A percentile compares a stretch with the other conserved stretches of the same genome.
phyloP scores from a whole-genome alignment of 1,139 yeast species.

The Geotrichum klebahnii region DNA sequence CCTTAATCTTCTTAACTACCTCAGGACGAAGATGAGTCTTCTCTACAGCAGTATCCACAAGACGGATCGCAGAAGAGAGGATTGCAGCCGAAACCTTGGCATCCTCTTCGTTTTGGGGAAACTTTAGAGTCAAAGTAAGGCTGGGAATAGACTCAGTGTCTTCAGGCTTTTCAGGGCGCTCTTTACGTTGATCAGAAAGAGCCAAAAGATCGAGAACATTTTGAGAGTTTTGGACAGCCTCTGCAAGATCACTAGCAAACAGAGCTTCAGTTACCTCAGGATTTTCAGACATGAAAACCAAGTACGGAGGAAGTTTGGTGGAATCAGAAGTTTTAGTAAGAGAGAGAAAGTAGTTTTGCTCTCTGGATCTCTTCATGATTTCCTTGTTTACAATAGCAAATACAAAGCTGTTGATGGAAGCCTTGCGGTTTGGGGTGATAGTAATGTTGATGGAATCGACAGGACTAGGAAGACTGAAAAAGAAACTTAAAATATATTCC shows the following conservation, averaged over 20 bases:
- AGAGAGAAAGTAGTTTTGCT: conserved; percentile 72
- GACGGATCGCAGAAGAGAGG: conserved; percentile 49
- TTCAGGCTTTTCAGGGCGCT: conserved; percentile 53
- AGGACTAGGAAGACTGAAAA: conserved; percentile 50
- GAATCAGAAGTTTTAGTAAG: conserved; percentile 78
- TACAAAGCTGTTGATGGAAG: conserved; percentile 57
- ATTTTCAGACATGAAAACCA: conserved; percentile 86
- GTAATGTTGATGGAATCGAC: conserved; percentile 47
- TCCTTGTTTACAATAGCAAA: conserved; percentile 82
- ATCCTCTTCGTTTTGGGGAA: conserved; percentile 48
- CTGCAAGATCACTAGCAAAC: conserved; percentile 50
- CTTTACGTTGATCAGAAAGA: conserved; percentile 74
- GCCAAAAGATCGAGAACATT: conserved; percentile 61
- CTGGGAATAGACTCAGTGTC: conserved; percentile 56
- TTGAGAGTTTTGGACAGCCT: conserved; percentile 50
- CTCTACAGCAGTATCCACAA: conserved; percentile 52
- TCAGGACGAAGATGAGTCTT: conserved; percentile 54
- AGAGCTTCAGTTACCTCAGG: conserved; percentile 71
- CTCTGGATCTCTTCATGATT: conserved; percentile 74
- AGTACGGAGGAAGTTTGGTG: conserved; percentile 60
- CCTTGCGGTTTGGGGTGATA: conserved; percentile 53
- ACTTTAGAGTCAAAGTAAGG: conserved; percentile 49
- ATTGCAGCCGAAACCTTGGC: conserved; percentile 48
- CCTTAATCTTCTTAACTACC: conserved; percentile 67
- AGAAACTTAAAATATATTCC: conserved; percentile 56